These are phyloP conservation scores for Botrytis sinoallii DNA, from an alignment of 2,329 filamentous ascomycete genomes.

Conservation along the genomic window DNA sequence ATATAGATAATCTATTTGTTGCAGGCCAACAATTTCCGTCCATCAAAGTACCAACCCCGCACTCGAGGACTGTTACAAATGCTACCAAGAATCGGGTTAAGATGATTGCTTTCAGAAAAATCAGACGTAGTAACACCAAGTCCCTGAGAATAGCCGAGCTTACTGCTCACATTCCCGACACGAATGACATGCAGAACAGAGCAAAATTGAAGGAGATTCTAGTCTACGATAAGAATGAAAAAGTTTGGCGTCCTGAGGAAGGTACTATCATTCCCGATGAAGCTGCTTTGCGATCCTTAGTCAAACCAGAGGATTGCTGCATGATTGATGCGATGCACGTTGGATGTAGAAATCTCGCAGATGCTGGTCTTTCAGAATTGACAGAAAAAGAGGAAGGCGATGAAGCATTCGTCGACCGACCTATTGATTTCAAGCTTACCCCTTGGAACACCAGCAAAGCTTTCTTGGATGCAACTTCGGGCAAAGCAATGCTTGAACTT, in stretches of 20 bases:
- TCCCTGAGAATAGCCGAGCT: constrained; percentile 77
- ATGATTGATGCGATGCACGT: constrained; percentile 96
- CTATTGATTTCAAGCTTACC: constrained; percentile 82
- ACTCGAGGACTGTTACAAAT: constrained; percentile 92
- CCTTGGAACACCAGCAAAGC: constrained; percentile 97
- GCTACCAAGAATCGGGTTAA: constrained; percentile 96
- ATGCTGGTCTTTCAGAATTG: constrained; percentile 79
- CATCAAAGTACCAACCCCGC: constrained; percentile 86
- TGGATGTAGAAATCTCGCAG: constrained; percentile 83
- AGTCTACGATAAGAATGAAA: constrained; percentile 80
- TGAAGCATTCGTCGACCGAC: constrained; percentile 50
- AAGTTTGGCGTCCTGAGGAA: constrained; percentile 73
- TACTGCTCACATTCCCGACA: constrained; percentile 87
- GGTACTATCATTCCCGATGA: constrained; percentile 77
- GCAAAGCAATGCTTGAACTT: constrained; percentile 94
- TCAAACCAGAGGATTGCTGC: constrained; percentile 94
- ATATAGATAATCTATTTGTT: constrained; percentile 84
- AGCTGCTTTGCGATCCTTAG: constrained; percentile 76
- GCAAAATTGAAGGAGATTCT: constrained; percentile 98
- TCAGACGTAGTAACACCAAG: constrained; percentile 68
- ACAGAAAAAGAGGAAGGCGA: constrained; percentile 58
- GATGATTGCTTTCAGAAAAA: constrained; percentile 90
- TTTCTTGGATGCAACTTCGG: constrained; percentile 87
- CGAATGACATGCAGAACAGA: constrained; percentile 90
- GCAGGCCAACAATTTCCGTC: constrained; percentile 93